Base-by-base conservation (phyloP, 108 stramenopile species). In the Nannochloropsis salina region DNA sequence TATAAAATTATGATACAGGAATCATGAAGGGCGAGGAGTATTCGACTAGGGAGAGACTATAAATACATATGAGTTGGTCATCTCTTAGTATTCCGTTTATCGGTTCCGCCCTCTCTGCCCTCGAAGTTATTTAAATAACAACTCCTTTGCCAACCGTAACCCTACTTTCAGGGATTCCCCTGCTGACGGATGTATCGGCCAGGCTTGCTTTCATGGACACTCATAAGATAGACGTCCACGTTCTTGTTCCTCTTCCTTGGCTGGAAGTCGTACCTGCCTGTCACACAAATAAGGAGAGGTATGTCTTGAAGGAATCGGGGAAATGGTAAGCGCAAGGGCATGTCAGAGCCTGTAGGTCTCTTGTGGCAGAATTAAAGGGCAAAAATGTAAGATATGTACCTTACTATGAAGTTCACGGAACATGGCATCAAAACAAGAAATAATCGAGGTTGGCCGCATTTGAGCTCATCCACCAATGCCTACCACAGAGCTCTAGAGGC, bases 201-300 rank as follows among this genome's bases (percentile, higher is more conserved):
- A 11, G 61, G 42, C 40, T 79, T n/a, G 42, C 81, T 41, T 85
- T 82, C 79, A 88, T 88, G 88, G 85, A 88, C 51, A 43, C 80
- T 31, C 82, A 85, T 8, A 82, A 85, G 82, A 85, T 88, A 21
- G 88, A 88, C 21, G 81, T 83, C 40, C 85, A 85, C 51, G 84
- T 84, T 85, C 61, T 88, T n/a, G 85, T 88, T n/a, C 88, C 88
- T 74, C 44, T 88, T 44, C 88, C 88, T 10, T 88, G 88, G 88
- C 82, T 88, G 85, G 88, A 88, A 44, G 80, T 84, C 83, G 84
- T 82, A 82, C 88, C 88, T n/a, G 79, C 8, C 3, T 51, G 84
- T 11, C 88, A 88, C 42, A 81, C 82, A 6, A 44, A 85, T 85
- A 81, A 47, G 51, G 80, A 42, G 18, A 82, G 79, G 84, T 84